Conservation (phyloP, 495 filamentous ascomycete species). For the Aspergillus ostianus region DNA sequence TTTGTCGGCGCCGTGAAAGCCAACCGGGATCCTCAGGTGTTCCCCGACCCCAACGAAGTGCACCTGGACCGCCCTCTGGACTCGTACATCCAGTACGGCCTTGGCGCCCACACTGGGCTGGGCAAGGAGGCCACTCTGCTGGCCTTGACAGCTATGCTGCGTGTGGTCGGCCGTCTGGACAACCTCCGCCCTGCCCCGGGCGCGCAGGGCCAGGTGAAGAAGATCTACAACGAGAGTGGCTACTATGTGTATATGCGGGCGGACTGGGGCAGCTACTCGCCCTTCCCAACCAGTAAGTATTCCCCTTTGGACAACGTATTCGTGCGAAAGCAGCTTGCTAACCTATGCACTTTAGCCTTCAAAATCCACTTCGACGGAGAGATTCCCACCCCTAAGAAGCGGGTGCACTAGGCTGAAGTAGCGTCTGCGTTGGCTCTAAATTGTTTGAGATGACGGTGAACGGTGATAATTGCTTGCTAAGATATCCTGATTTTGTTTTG, state of each 20-base stretch:
- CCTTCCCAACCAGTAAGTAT: conserved; percentile 68
- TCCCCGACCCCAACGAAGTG: conserved; percentile 67
- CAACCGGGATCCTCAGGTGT: conserved; percentile 58
- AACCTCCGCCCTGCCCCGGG: conserved; percentile 68
- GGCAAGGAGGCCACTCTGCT: conserved; percentile 60
- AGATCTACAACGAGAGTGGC: conserved; percentile 57
- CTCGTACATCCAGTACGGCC: conserved; percentile 65
- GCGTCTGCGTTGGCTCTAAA: neutral
- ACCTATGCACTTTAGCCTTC: conserved; percentile 30
- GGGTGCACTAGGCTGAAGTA: conserved; percentile 4
- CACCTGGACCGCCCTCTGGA: conserved; percentile 65
- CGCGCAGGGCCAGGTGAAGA: conserved; percentile 70
- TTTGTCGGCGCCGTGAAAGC: conserved; percentile 53
- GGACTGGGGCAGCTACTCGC: conserved; percentile 67
- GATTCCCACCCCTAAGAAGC: conserved; percentile 27
- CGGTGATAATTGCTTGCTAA: neutral
- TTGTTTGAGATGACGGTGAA: neutral
- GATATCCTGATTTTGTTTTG: conserved; percentile 4
- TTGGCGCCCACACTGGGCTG: conserved; percentile 60
- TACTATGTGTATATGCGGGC: conserved; percentile 70
- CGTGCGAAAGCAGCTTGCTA: conserved; percentile 7
- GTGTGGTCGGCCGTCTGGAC: conserved; percentile 53
- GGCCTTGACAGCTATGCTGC: conserved; percentile 65
- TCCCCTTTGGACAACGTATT: neutral
- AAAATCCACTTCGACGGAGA: conserved; percentile 44